These are phyloP conservation scores for Misopates orontium DNA, from an alignment of 257 asterid species.

Conservation along the genomic window DNA sequence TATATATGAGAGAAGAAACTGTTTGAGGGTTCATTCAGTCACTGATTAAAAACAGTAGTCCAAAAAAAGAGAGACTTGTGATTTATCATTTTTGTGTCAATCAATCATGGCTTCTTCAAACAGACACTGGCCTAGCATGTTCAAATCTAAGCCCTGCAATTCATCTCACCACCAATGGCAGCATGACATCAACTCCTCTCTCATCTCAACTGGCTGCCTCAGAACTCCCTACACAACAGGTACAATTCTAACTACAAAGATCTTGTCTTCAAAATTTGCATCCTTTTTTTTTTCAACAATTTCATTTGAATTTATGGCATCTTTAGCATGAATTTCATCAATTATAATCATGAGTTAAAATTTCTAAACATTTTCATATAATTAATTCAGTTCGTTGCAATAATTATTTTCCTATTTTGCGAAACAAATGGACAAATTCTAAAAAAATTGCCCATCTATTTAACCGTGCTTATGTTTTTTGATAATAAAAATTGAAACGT, in stretches of 20 bases:
- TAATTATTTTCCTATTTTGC: too few species aligned
- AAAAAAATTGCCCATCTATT: too few species aligned
- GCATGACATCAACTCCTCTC: slow-evolving; percentile 57
- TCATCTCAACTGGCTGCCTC: slow-evolving; percentile 32
- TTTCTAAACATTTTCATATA: too few species aligned
- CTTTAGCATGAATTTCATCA: too few species aligned
- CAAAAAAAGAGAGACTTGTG: neutral
- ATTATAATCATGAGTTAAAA: too few species aligned
- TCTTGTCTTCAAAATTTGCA: neutral
- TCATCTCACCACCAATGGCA: slow-evolving; percentile 65
- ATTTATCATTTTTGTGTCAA: neutral
- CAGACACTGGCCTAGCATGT: slow-evolving; percentile 71
- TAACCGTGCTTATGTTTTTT: too few species aligned
- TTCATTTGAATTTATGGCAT: neutral
- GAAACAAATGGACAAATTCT: too few species aligned
- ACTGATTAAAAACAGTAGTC: neutral
- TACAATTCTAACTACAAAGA: neutral
- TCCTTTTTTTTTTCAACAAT: neutral
- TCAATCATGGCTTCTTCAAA: slow-evolving; percentile 50
- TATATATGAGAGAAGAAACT: slow-evolving; percentile 32
- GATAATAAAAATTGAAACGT: too few species aligned
- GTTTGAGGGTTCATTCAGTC: slow-evolving; percentile 3
- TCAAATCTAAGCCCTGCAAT: slow-evolving; percentile 63
- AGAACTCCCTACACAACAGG: slow-evolving; percentile 41
- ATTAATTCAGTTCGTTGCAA: too few species aligned